Evolutionary conservation across 306 rosid genomes (phyloP).

Genomic region (Alnus rubra): DNA sequence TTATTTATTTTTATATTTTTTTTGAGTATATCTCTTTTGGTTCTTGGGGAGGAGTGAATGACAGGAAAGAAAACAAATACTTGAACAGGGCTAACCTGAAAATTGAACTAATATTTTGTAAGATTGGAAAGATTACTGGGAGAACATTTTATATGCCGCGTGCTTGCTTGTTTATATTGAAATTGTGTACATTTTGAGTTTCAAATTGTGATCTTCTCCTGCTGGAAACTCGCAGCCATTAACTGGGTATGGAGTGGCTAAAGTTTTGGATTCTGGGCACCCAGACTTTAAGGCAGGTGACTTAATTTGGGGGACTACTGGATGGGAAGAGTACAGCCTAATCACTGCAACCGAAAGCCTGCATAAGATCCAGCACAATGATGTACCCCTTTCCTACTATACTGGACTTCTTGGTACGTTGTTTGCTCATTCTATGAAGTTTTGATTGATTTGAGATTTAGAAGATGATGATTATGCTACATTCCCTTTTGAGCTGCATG

Average conservation of each 20-base stretch:
- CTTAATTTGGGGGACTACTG: conserved; percentile 44
- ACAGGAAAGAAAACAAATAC: too few species aligned
- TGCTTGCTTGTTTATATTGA: not conserved
- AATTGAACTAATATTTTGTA: too few species aligned
- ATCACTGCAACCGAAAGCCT: conserved; percentile 29
- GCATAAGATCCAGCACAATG: conserved; percentile 40
- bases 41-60: too few species aligned
- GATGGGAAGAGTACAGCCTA: conserved; percentile 55
- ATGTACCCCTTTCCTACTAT: conserved; percentile 54
- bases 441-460: not conserved
- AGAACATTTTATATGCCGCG: not conserved
- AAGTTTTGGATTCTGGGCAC: conserved; percentile 50
- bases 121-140: too few species aligned
- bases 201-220: not conserved
- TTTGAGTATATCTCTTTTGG: too few species aligned
- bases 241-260: conserved; percentile 49
- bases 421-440: not conserved
- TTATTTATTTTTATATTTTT: too few species aligned
- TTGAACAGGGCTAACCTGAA: too few species aligned
- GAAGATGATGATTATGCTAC: not conserved
- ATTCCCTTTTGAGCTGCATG: not conserved
- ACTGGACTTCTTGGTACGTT: conserved; percentile 31
- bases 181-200: not conserved
- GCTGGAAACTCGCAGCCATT: conserved; percentile 20
- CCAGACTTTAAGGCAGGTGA: conserved; percentile 50